Conservation (phyloP, 176 grass and related monocot genomes). For the Oropetium thomaeum region DNA sequence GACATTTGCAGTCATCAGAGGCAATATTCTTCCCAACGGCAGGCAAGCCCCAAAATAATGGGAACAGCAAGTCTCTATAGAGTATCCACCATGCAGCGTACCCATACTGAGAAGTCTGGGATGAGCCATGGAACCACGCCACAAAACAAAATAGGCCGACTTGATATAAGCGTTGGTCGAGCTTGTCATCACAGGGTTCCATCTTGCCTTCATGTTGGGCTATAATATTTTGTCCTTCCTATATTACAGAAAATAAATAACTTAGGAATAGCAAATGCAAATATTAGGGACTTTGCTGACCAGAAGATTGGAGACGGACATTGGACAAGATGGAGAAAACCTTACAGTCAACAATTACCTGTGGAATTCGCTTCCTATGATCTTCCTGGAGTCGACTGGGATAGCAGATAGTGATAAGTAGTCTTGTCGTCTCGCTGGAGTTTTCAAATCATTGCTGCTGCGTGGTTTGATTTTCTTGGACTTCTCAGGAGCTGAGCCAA, state of each 20-base stretch:
- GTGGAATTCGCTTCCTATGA: conserved; percentile 48
- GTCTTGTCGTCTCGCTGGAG: conserved; percentile 50
- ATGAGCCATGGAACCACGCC: background rate
- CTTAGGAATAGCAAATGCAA: background rate
- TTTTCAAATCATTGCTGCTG: conserved; percentile 21
- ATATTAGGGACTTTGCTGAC: background rate
- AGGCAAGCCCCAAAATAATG: background rate
- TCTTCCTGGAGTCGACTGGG: conserved; percentile 65
- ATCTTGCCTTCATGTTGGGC: conserved; percentile 10
- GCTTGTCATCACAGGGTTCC: background rate
- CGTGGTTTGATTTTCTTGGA: conserved; percentile 32
- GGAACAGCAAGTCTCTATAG: background rate
- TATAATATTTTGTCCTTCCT: conserved; percentile 45
- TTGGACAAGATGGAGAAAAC: background rate
- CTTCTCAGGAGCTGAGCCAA: conserved; percentile 55
- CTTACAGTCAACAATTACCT: conserved; percentile 48
- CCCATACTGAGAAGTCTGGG: conserved; percentile 1
- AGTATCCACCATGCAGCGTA: background rate
- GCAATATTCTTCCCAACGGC: background rate
- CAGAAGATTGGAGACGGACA: background rate
- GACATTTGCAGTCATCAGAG: background rate
- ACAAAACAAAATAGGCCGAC: background rate
- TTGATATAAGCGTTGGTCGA: background rate
- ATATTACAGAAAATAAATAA: conserved; percentile 13
- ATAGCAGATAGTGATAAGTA: conserved; percentile 59